Percentiles rank a stretch among this genome's conserved stretches.
Evolutionary conservation across 148 eudicot genomes (phyloP).

Genomic region (Rhododendron vialii): DNA sequence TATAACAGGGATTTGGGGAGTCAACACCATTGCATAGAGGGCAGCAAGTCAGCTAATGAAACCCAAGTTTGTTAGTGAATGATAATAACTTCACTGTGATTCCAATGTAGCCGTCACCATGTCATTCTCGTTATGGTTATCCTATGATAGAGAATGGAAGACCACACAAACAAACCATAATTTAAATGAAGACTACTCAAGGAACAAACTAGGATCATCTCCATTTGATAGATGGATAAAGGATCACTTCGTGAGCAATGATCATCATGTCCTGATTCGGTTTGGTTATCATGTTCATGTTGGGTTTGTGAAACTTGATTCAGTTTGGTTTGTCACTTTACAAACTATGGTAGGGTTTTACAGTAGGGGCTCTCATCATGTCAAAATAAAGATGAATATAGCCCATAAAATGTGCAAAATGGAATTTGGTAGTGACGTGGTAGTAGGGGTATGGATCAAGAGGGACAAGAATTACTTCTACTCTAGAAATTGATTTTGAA

Average conservation of each 20-base stretch:
- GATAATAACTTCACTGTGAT: not conserved
- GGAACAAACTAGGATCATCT: not conserved
- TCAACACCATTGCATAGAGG: not conserved
- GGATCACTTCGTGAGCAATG: not conserved
- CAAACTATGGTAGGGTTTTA: not conserved
- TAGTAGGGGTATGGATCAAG: not conserved
- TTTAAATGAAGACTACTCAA: not conserved
- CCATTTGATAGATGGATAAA: not conserved
- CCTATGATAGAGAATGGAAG: not conserved
- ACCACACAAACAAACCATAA: not conserved
- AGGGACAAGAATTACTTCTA: too few relatives aligned
- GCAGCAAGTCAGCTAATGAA: not conserved
- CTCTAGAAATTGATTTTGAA: too few relatives aligned
- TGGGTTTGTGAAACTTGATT: not conserved
- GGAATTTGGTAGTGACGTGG: not conserved
- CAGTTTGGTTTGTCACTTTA: not conserved
- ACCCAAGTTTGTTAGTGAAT: not conserved
- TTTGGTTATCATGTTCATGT: not conserved
- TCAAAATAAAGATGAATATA: not conserved
- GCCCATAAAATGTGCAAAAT: not conserved
- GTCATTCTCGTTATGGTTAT: not conserved
- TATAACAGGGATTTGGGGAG: not conserved
- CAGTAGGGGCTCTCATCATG: not conserved
- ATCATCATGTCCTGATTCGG: not conserved
- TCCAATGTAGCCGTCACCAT: not conserved